Base-by-base conservation (phyloP, 2,329 filamentous ascomycete genomes). In the Colletotrichum siamense region DNA sequence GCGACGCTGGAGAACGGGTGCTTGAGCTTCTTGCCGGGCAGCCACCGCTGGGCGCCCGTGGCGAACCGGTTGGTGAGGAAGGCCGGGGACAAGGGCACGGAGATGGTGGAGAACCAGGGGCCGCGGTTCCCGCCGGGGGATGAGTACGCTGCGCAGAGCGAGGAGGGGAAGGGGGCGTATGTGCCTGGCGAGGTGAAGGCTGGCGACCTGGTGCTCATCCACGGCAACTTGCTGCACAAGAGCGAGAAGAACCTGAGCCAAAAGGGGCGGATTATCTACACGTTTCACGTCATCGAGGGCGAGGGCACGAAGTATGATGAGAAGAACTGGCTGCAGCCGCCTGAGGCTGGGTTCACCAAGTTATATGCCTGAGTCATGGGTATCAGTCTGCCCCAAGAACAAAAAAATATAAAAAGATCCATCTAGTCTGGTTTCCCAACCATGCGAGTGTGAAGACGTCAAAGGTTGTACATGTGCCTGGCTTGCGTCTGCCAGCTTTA, bases 141-240 rank as follows among this genome's bases (percentile, higher is more conserved):
- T 3, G 87, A 84, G 77, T 91, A 89, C 78, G 88, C 88, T 24
- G 86, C 87, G 76, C 82, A 83, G 74, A 86, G 87, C 28, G 82
- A 84, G 5, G 81, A 81, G 10, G 84, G 83, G 63, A 87, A 88
- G 24, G 89, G 90, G 75, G 89, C 92, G 77, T 97, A 98, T 84
- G 92, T 94, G 69, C 87, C 96, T 65, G 94, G 95, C 5, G 95
- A 98, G 87, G 95, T 99, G 71, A 96, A 96, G 87, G 96, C 96
- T 0, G 97, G 97, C 0, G 95, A 94, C 63, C 84, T 99, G 84
- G 96, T 99, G 64, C 86, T 99, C 77, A 99, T 99, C 79, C 96
- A 99, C 87, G 97, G 97, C 2, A 99, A 99, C 85, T 86, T 98
- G 80, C 84, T 99, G 87, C 97, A 99, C 86, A 98, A 98, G 91